These are phyloP conservation scores for Colletotrichum liriopes DNA, from an alignment of 2,329 filamentous ascomycete genomes.

Conservation along the genomic window DNA sequence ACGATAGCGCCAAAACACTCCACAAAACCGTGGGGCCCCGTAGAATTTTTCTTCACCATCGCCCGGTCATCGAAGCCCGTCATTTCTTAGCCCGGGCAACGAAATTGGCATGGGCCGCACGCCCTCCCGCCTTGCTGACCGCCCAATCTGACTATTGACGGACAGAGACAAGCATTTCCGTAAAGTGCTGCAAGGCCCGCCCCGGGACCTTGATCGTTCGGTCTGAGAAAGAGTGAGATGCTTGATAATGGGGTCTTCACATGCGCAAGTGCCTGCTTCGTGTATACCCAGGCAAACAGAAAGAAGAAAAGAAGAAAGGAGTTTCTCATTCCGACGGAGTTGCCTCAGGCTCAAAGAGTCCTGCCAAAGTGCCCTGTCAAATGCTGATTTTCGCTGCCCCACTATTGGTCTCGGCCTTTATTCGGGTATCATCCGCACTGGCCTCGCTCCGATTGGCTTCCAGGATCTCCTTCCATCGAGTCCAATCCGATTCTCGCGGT, in stretches of 20 bases:
- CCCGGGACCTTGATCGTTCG: not conserved
- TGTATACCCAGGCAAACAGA: not conserved
- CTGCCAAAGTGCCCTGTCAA: not conserved
- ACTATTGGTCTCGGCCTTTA: constrained; percentile 9
- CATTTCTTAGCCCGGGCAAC: constrained; percentile 27
- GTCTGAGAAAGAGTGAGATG: not conserved
- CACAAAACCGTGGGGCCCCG: constrained; percentile 40
- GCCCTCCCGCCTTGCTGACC: constrained; percentile 33
- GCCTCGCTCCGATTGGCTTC: constrained; percentile 23
- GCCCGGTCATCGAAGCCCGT: constrained; percentile 11
- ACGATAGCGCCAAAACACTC: constrained; percentile 26
- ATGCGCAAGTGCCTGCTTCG: not conserved
- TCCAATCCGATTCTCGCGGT: not conserved
- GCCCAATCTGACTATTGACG: not conserved
- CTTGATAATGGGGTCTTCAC: not conserved
- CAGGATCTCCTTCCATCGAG: not conserved
- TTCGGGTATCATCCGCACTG: constrained; percentile 13
- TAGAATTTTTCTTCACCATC: constrained; percentile 31
- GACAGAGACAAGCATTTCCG: not conserved
- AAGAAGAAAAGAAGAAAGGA: not conserved
- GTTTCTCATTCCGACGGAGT: not conserved
- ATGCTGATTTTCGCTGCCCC: not conserved
- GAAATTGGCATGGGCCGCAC: constrained; percentile 33
- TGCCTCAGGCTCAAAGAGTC: not conserved
- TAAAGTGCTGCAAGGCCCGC: not conserved